Evolutionary conservation across 2,329 filamentous ascomycete species (phyloP).

Genomic region (Shiraia bambusicola): DNA sequence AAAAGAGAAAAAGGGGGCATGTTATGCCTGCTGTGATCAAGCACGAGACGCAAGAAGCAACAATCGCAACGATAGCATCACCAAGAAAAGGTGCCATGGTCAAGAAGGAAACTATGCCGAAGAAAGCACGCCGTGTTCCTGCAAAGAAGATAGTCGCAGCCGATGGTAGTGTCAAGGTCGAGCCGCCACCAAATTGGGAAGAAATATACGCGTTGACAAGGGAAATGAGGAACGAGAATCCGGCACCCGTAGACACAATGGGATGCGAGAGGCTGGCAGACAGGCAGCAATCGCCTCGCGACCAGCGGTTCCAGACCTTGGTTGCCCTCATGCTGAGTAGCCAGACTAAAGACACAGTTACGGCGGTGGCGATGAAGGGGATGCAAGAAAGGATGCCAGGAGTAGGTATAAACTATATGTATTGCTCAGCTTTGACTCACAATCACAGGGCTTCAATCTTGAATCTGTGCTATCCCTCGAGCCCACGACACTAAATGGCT

Average conservation of each 20-base stretch:
- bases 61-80: constrained; percentile 22
- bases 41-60: constrained; percentile 27
- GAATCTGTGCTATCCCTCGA: constrained; percentile 75
- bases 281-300: constrained; percentile 50
- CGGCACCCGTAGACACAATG: constrained; percentile 94
- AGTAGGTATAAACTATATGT: constrained; percentile 17
- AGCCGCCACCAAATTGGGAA: constrained; percentile 79
- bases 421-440: constrained; percentile 9
- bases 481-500: constrained; percentile 65
- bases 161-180: constrained; percentile 46
- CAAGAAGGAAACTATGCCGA: constrained; percentile 22
- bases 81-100: constrained; percentile 24
- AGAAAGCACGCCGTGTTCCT: constrained; percentile 42
- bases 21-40: constrained; percentile 37
- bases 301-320: constrained; percentile 81
- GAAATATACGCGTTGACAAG: constrained; percentile 75
- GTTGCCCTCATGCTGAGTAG: constrained; percentile 86
- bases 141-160: constrained; percentile 37
- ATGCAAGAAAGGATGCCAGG: constrained; percentile 71
- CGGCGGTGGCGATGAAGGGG: constrained; percentile 76
- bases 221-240: constrained; percentile 71
- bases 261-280: constrained; percentile 80
- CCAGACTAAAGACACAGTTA: constrained; percentile 92
- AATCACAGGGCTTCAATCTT: constrained; percentile 62
- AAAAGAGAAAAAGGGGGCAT: constrained; percentile 53